phyloP scores from a whole-genome alignment of 2,329 filamentous ascomycete species.

The Dactylellina cionopaga region DNA sequence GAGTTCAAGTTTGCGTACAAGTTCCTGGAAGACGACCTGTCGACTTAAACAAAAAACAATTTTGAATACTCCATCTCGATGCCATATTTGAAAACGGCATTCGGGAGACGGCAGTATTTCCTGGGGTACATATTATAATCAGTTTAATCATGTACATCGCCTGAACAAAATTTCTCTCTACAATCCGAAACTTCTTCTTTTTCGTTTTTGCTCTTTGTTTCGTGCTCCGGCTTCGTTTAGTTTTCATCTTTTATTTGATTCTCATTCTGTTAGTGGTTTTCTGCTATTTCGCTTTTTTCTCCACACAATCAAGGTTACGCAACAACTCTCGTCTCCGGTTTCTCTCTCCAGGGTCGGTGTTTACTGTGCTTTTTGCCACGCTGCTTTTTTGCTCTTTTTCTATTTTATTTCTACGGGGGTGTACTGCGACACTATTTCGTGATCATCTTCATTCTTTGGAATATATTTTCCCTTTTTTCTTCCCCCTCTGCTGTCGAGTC shows the following conservation, averaged over 20 bases:
- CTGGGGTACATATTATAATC: conserved; percentile 42
- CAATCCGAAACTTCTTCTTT: conserved; percentile 3
- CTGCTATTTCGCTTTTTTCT: conserved; percentile 16
- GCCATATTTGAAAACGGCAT: conserved; percentile 45
- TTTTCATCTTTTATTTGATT: conserved; percentile 1
- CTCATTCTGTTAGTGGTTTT: conserved; percentile 1
- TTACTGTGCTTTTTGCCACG: conserved; percentile 17
- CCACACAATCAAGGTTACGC: not conserved
- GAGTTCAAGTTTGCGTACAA: conserved; percentile 96
- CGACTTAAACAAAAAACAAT: conserved; percentile 45
- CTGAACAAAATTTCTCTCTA: conserved; percentile 28
- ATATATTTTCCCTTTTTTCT: conserved; percentile 13
- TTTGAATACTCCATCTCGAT: conserved; percentile 13
- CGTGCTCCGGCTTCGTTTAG: not conserved
- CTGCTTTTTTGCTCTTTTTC: conserved; percentile 1
- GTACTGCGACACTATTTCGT: conserved; percentile 21
- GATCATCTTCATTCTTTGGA: conserved; percentile 11
- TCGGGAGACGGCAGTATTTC: conserved; percentile 16
- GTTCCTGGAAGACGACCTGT: conserved; percentile 93
- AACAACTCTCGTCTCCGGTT: conserved; percentile 33
- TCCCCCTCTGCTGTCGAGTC: no score
- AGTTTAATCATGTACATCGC: conserved; percentile 40
- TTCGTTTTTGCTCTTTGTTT: not conserved
- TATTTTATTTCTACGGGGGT: conserved; percentile 9
- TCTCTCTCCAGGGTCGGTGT: conserved; percentile 50